Percentiles rank a stretch among this genome's conserved stretches.
phyloP scores from a whole-genome alignment of 352 stramenopile species.

The Hyaloperonospora brassicae region DNA sequence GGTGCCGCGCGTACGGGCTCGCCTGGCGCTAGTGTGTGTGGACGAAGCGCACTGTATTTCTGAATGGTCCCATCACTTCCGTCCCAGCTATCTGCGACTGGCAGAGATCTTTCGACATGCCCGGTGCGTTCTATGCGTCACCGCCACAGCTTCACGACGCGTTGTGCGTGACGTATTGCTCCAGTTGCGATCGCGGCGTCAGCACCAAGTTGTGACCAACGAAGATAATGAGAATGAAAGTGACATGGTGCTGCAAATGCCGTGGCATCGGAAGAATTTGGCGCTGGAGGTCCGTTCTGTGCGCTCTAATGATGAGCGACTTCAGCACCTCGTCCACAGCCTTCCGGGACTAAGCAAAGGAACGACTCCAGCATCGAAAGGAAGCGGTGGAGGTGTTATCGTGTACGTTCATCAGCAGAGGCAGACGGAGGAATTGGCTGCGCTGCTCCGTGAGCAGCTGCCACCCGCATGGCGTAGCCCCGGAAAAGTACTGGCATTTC shows the following conservation, averaged over 20 bases:
- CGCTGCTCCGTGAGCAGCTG: slow-evolving; percentile 52
- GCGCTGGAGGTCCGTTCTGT: slow-evolving; percentile 46
- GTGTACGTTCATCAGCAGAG: slow-evolving; percentile 82
- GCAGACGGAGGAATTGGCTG: slow-evolving; percentile 63
- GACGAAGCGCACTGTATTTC: slow-evolving; percentile 94
- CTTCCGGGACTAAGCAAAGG: slow-evolving; percentile 27
- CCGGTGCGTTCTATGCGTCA: slow-evolving; percentile 85
- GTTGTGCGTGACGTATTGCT: slow-evolving; percentile 68
- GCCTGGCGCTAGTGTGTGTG: slow-evolving; percentile 83
- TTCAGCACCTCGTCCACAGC: slow-evolving; percentile 24
- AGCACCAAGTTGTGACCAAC: slow-evolving; percentile 3
- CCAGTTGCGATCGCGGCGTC: slow-evolving; percentile 38
- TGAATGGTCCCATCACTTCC: slow-evolving; percentile 94
- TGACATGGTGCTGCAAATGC: slow-evolving; percentile 59
- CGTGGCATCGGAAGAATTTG: slow-evolving; percentile 69
- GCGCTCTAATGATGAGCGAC: slow-evolving; percentile 50
- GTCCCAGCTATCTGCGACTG: slow-evolving; percentile 73
- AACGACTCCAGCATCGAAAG: slow-evolving; percentile 16
- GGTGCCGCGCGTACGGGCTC: slow-evolving; percentile 30
- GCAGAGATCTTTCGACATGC: slow-evolving; percentile 48
- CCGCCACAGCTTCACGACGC: slow-evolving; percentile 82
- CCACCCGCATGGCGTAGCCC: slow-evolving; percentile 22
- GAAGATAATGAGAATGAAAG: slow-evolving; percentile 15
- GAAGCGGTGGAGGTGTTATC: slow-evolving; percentile 42
- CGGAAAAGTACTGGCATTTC: slow-evolving; percentile 78